Conservation (phyloP, 2,329 filamentous ascomycete species). For the Chaetomium sp. region DNA sequence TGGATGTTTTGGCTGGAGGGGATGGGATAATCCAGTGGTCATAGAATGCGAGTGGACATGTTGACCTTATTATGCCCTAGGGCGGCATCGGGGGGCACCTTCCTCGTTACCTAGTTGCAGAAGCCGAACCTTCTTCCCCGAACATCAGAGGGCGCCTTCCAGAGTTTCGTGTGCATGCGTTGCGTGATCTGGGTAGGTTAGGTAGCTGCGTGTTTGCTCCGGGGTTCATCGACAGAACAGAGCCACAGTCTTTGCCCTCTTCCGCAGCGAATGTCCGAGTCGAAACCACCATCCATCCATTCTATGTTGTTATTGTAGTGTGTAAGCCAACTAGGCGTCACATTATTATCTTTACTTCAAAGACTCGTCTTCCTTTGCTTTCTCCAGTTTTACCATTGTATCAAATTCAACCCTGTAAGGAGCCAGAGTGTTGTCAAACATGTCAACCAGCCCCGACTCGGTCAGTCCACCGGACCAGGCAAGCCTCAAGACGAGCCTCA, state of each 20-base stretch:
- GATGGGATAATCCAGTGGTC: background rate
- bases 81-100: background rate
- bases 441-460: background rate
- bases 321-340: background rate
- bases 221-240: background rate
- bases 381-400: background rate
- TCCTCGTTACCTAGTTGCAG: background rate
- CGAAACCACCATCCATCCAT: background rate
- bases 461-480: conserved; percentile 8
- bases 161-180: background rate
- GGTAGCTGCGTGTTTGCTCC: background rate
- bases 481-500: conserved; percentile 13
- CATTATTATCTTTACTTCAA: conserved; percentile 8
- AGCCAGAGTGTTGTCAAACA: background rate
- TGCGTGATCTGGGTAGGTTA: background rate
- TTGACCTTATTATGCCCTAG: background rate
- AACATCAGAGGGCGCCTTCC: background rate
- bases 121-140: background rate
- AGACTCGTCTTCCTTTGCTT: background rate
- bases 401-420: background rate
- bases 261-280: background rate
- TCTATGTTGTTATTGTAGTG: background rate
- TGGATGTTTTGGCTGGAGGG: background rate
- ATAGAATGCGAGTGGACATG: background rate
- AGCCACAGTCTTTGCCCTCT: background rate